phyloP scores from a whole-genome alignment of 108 stramenopile species.

The Mayamaea pseudoterrestris region DNA sequence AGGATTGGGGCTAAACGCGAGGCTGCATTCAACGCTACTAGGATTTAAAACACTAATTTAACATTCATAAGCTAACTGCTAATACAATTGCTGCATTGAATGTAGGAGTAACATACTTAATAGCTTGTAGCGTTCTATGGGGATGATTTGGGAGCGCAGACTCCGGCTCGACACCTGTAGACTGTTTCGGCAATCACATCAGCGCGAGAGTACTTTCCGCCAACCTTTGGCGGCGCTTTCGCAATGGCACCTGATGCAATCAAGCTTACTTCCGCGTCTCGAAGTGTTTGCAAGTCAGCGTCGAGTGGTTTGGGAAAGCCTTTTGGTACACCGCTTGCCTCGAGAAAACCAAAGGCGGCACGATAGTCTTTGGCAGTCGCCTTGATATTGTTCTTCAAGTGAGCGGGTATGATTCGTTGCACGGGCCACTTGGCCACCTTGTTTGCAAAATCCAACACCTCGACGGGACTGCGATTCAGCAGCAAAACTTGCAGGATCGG shows the following conservation, averaged over 20 bases:
- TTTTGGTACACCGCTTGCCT: slow-evolving; percentile 55
- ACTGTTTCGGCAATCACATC: slow-evolving; percentile 59
- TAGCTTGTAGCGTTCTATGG: slow-evolving; percentile 4
- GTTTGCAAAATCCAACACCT: slow-evolving; percentile 79
- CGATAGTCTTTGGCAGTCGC: slow-evolving; percentile 74
- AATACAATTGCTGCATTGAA: no score
- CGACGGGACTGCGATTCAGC: slow-evolving; percentile 75
- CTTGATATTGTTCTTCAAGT: slow-evolving; percentile 78
- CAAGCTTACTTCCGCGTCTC: slow-evolving; percentile 66
- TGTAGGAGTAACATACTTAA: no score
- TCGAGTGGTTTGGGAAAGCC: slow-evolving; percentile 73
- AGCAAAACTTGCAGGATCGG: slow-evolving; percentile 89
- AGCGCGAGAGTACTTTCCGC: slow-evolving; percentile 50
- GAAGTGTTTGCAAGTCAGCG: slow-evolving; percentile 62
- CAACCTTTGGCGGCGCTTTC: slow-evolving; percentile 53
- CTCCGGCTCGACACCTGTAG: slow-evolving; percentile 46
- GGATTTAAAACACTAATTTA: no score
- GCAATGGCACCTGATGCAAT: slow-evolving; percentile 68
- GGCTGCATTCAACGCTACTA: no score
- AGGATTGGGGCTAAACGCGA: no score
- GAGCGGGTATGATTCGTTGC: slow-evolving; percentile 80
- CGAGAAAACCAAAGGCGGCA: slow-evolving; percentile 76
- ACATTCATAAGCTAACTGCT: no score
- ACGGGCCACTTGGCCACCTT: slow-evolving; percentile 72
- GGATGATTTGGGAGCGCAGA: slow-evolving; percentile 36